phyloP scores from a whole-genome alignment of 129 eudicot genomes.

The Chrysanthemum makinoi region DNA sequence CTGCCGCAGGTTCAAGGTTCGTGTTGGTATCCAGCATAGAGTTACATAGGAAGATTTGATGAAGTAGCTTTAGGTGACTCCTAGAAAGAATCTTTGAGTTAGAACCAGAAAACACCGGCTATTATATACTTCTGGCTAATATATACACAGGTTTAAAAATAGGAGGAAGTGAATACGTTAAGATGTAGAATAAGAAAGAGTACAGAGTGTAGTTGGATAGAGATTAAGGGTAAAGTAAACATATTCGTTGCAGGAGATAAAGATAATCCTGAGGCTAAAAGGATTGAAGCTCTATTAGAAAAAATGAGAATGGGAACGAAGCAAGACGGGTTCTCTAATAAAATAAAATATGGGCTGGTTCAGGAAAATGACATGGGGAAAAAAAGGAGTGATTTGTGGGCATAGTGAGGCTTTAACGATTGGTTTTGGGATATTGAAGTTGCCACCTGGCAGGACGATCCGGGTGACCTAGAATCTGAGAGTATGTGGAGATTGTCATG shows the following conservation, averaged over 20 bases:
- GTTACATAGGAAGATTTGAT: slow-evolving; percentile 56
- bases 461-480: slow-evolving; percentile 58
- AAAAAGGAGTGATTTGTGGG: slow-evolving; percentile 50
- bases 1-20: neutral
- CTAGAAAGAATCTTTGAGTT: slow-evolving; percentile 42
- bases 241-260: slow-evolving; percentile 47
- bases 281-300: slow-evolving; percentile 34
- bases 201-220: slow-evolving; percentile 65
- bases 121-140: slow-evolving; percentile 51
- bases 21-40: slow-evolving; percentile 76
- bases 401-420: slow-evolving; percentile 67
- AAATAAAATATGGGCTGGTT: slow-evolving; percentile 31
- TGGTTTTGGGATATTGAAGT: slow-evolving; percentile 54
- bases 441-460: slow-evolving; percentile 49
- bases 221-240: slow-evolving; percentile 49
- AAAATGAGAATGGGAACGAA: slow-evolving; percentile 40
- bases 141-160: slow-evolving; percentile 57
- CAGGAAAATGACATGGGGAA: slow-evolving; percentile 46
- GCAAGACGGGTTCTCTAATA: slow-evolving; percentile 34
- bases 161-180: slow-evolving; percentile 55
- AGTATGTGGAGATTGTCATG: slow-evolving; percentile 66
- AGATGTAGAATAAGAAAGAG: slow-evolving; percentile 43
- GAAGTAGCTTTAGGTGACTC: no score
- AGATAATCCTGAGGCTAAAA: slow-evolving; percentile 40
- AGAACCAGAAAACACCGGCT: slow-evolving; percentile 58